Percentiles rank a stretch among this genome's conserved stretches.
Conservation (phyloP, 202 grass and related monocot genomes). For the Setaria italica region DNA sequence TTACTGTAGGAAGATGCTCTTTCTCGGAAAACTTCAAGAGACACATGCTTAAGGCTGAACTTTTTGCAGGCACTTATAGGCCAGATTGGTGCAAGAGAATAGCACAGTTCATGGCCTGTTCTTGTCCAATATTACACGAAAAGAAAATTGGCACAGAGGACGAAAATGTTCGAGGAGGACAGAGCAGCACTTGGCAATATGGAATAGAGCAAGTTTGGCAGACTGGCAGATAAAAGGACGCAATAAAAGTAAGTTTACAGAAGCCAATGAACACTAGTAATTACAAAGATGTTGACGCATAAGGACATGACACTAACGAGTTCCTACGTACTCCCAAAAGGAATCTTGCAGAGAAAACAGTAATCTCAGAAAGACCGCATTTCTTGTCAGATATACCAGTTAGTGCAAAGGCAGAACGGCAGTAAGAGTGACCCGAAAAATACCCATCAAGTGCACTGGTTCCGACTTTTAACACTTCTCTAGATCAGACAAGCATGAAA, state of each 20-base stretch:
- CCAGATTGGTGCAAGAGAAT: slow-evolving; percentile 20
- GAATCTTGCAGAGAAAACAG: slow-evolving; percentile 45
- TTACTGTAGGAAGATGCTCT: slow-evolving; percentile 32
- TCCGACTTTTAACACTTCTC: slow-evolving; percentile 28
- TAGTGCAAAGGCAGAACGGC: slow-evolving; percentile 8
- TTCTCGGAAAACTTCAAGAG: background rate
- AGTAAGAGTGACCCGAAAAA: slow-evolving; percentile 16
- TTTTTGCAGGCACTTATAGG: slow-evolving; percentile 21
- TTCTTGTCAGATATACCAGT: slow-evolving; percentile 35
- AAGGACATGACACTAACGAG: slow-evolving; percentile 39
- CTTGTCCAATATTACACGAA: slow-evolving; percentile 28
- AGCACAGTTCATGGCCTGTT: background rate
- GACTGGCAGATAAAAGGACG: slow-evolving; percentile 8
- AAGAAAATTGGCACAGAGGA: background rate
- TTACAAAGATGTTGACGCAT: slow-evolving; percentile 33
- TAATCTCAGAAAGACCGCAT: slow-evolving; percentile 19
- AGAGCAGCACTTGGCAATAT: slow-evolving; percentile 28
- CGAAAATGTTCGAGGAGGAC: slow-evolving; percentile 19
- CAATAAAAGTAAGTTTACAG: slow-evolving; percentile 22
- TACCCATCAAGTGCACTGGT: slow-evolving; percentile 10
- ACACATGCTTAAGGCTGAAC: slow-evolving; percentile 15
- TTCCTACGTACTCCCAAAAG: slow-evolving; percentile 27
- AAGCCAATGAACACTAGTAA: slow-evolving; percentile 29
- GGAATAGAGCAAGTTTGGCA: slow-evolving; percentile 34
- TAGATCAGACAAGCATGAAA: slow-evolving; percentile 44